Conservation (phyloP, 257 asterid species). For the Eucommia ulmoides region DNA sequence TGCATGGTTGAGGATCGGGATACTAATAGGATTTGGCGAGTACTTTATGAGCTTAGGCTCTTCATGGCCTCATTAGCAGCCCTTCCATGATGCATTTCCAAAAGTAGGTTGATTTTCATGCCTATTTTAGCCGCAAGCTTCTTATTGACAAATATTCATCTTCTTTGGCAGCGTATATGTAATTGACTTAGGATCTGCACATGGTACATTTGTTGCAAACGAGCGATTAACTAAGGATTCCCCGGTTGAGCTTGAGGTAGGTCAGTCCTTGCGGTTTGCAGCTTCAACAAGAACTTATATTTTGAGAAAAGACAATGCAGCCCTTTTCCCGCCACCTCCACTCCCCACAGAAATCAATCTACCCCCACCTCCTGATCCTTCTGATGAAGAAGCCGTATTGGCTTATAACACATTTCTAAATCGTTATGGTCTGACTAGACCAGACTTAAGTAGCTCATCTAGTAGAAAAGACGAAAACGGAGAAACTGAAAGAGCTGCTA, state of each 20-base stretch:
- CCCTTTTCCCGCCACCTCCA: conserved; percentile 63
- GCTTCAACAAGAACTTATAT: conserved; percentile 87
- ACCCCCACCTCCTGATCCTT: conserved; percentile 81
- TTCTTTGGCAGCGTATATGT: conserved; percentile 69
- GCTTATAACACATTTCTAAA: conserved; percentile 77
- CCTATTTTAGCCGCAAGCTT: too few species aligned
- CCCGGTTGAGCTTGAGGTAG: conserved; percentile 83
- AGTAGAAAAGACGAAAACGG: conserved; percentile 20
- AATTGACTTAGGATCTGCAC: conserved; percentile 94
- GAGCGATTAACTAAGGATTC: conserved; percentile 76
- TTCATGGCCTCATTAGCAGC: too few species aligned
- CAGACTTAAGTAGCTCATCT: conserved; percentile 18
- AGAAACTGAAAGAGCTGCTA: conserved; percentile 41
- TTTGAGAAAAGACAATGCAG: conserved; percentile 66
- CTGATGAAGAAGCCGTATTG: conserved; percentile 85
- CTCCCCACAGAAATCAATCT: conserved; percentile 48
- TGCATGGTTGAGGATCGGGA: too few species aligned
- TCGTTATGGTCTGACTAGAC: conserved; percentile 45
- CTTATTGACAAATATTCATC: conserved; percentile 3
- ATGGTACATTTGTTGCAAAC: conserved; percentile 96
- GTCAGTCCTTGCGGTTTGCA: conserved; percentile 87
- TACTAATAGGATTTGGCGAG: too few species aligned
- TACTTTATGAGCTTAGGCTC: too few species aligned
- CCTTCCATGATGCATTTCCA: too few species aligned
- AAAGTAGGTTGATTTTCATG: too few species aligned